A percentile compares a stretch with the other conserved stretches of the same genome.
These are phyloP conservation scores for Ophiocordyceps unilateralis DNA, from an alignment of 2,329 filamentous ascomycete genomes.

Conservation along the genomic window DNA sequence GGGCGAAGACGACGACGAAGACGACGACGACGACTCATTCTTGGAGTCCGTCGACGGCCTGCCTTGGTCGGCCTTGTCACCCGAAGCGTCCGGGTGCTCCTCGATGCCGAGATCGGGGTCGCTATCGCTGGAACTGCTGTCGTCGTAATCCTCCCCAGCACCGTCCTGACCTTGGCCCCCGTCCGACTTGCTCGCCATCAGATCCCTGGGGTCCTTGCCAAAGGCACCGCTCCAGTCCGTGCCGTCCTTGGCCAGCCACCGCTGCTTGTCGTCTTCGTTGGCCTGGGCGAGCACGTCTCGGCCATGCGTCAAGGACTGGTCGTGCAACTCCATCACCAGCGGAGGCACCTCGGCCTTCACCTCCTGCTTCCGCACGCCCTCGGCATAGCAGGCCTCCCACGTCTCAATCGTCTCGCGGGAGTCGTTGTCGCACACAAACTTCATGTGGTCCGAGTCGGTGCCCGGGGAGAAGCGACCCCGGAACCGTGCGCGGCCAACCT, in stretches of 20 bases:
- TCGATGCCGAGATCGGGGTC: conserved; percentile 40
- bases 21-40: conserved; percentile 4
- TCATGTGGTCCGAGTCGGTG: conserved; percentile 70
- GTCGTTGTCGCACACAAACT: conserved; percentile 74
- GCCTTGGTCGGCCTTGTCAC: conserved; percentile 8
- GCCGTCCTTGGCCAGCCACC: conserved; percentile 65
- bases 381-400: conserved; percentile 81
- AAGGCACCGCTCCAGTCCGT: conserved; percentile 81
- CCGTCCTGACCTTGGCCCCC: conserved; percentile 20
- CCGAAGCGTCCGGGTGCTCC: conserved; percentile 27
- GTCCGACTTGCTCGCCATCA: conserved; percentile 18
- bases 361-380: conserved; percentile 60
- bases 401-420: conserved; percentile 85
- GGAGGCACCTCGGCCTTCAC: conserved; percentile 61
- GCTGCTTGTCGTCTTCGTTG: conserved; percentile 52
- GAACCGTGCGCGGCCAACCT: conserved; percentile 71
- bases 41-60: not conserved
- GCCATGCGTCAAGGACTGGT: conserved; percentile 61
- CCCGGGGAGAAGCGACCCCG: conserved; percentile 72
- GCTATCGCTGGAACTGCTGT: conserved; percentile 13
- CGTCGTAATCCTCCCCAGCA: conserved; percentile 15
- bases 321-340: conserved; percentile 58
- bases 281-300: conserved; percentile 65
- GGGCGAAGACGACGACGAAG: conserved; percentile 12
- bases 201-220: conserved; percentile 50